These are phyloP conservation scores for Saposhnikovia divaricata DNA, from an alignment of 129 eudicot genomes.

Conservation along the genomic window DNA sequence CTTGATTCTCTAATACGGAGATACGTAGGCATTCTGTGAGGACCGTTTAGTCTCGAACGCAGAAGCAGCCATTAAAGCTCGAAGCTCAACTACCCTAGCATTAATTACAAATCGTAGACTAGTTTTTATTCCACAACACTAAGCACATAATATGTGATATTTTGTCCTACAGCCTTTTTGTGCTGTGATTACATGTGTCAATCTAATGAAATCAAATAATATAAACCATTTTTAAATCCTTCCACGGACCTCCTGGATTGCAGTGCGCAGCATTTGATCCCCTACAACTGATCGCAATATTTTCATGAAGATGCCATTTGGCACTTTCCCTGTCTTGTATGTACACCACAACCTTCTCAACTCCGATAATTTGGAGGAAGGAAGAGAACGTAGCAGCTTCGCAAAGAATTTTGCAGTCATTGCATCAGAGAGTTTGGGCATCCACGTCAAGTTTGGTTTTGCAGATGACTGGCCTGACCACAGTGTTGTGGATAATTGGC, in stretches of 20 bases:
- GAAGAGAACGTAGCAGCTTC: slow-evolving; percentile 23
- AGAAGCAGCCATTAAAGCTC: too few relatives aligned
- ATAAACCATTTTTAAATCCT: neutral
- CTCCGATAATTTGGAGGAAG: slow-evolving; percentile 19
- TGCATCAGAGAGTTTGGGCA: slow-evolving; percentile 12
- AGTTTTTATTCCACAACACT: too few relatives aligned
- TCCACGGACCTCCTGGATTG: slow-evolving; percentile 19
- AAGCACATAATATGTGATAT: neutral
- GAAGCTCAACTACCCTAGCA: too few relatives aligned
- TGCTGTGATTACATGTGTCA: neutral
- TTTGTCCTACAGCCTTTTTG: neutral
- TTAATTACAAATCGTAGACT: too few relatives aligned
- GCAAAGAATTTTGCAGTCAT: slow-evolving; percentile 17
- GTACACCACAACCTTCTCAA: slow-evolving; percentile 18
- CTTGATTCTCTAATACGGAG: too few relatives aligned
- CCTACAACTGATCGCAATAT: slow-evolving; percentile 30
- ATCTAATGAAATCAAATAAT: neutral
- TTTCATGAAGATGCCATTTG: slow-evolving; percentile 23
- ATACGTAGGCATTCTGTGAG: too few relatives aligned
- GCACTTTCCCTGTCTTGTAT: slow-evolving; percentile 28
- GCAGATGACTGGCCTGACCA: slow-evolving; percentile 13
- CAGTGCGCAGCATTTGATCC: slow-evolving; percentile 24
- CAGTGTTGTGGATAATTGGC: neutral
- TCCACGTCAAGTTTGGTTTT: slow-evolving; percentile 5
- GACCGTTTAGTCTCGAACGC: too few relatives aligned